Percentiles rank a stretch among this genome's conserved stretches.
Conservation (phyloP, 495 filamentous ascomycete genomes). For the Aspergillus cavernicola region DNA sequence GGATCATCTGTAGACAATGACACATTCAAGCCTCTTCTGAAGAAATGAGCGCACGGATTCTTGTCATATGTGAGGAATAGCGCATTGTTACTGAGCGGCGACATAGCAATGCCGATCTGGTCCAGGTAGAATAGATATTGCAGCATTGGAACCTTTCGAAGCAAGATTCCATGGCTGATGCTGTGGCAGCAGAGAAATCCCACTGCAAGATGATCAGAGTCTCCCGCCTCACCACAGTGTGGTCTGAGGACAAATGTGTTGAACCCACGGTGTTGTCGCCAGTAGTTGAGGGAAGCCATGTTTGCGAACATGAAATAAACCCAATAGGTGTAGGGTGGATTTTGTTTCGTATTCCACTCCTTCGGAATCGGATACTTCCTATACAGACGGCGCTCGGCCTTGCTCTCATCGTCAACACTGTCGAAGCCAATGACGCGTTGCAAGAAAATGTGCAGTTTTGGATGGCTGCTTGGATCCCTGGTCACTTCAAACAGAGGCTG, state of each 20-base stretch:
- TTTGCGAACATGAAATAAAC: constrained; percentile 96
- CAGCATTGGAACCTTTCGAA: constrained; percentile 89
- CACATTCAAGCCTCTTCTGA: constrained; percentile 89
- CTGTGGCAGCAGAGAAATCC: constrained; percentile 94
- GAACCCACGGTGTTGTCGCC: constrained; percentile 86
- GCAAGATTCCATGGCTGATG: constrained; percentile 89
- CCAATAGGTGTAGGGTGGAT: constrained; percentile 98
- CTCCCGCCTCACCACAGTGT: constrained; percentile 95
- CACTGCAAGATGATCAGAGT: constrained; percentile 91
- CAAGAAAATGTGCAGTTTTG: constrained; percentile 90
- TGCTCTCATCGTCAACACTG: constrained; percentile 97
- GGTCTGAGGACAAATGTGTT: constrained; percentile 93
- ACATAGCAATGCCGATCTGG: constrained; percentile 98
- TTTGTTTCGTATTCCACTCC: constrained; percentile 85
- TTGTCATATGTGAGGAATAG: constrained; percentile 95
- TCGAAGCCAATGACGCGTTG: constrained; percentile 96
- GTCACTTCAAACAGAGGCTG: constrained; percentile 94
- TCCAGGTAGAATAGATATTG: constrained; percentile 98
- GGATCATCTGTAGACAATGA: constrained; percentile 96
- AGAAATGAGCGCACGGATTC: constrained; percentile 93
- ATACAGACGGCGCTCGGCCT: constrained; percentile 84
- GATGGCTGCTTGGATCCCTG: constrained; percentile 77
- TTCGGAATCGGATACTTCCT: constrained; percentile 89
- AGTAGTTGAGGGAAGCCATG: constrained; percentile 85
- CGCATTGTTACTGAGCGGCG: constrained; percentile 95